Conservation (phyloP, 495 filamentous ascomycete genomes). For the Hypoxylon perforatum region DNA sequence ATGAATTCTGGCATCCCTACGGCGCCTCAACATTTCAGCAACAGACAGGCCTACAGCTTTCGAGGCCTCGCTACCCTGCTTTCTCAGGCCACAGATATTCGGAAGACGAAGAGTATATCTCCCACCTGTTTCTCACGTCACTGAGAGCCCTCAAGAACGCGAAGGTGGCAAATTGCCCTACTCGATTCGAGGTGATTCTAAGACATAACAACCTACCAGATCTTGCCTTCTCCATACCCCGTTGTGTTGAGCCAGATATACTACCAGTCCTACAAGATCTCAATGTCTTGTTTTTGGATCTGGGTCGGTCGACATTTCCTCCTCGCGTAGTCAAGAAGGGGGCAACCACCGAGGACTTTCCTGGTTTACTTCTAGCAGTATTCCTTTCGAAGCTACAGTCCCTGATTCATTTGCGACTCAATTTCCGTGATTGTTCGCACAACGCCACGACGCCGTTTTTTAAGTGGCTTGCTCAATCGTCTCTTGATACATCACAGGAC, state of each 20-base stretch:
- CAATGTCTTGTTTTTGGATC: constrained; percentile 51
- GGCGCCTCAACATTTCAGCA: constrained; percentile 41
- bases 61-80: neutral
- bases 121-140: constrained; percentile 41
- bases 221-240: constrained; percentile 49
- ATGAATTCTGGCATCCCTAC: constrained; percentile 46
- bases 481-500: neutral
- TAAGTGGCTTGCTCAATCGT: constrained; percentile 31
- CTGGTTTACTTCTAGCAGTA: constrained; percentile 22
- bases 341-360: neutral
- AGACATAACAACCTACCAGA: constrained; percentile 38
- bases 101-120: constrained; percentile 7
- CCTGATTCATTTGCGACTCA: constrained; percentile 47
- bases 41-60: constrained; percentile 17
- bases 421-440: constrained; percentile 31
- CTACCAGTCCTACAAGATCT: constrained; percentile 47
- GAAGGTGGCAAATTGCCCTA: constrained; percentile 22
- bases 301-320: constrained; percentile 18
- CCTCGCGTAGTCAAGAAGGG: neutral
- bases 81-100: neutral
- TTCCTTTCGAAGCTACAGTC: constrained; percentile 42
- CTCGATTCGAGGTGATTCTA: constrained; percentile 54
- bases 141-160: constrained; percentile 47
- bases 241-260: constrained; percentile 39
- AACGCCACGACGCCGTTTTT: constrained; percentile 23